phyloP scores from a whole-genome alignment of 1,284 basidiomycete genomes.

The Leccinum insolens region DNA sequence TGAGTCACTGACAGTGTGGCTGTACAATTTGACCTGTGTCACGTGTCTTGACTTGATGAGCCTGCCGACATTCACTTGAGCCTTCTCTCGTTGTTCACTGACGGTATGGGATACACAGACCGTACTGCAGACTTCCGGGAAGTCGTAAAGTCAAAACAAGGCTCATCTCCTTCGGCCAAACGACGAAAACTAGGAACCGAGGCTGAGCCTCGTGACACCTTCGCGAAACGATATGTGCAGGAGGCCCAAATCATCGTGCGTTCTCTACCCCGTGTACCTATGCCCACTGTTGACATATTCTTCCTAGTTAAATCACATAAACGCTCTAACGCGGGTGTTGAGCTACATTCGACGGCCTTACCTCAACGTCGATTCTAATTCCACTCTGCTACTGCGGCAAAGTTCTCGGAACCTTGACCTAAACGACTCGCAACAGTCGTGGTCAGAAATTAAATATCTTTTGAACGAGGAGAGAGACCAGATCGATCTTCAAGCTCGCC shows the following conservation, averaged over 20 bases:
- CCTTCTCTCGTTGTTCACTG: slow-evolving; percentile 1
- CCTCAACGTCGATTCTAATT: slow-evolving; percentile 70
- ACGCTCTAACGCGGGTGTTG: slow-evolving; percentile 70
- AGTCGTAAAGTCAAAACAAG: slow-evolving; percentile 50
- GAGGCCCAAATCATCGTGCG: slow-evolving; percentile 78
- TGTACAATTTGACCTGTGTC: slow-evolving; percentile 8
- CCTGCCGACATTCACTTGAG: not conserved
- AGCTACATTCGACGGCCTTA: slow-evolving; percentile 74
- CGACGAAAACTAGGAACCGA: slow-evolving; percentile 48
- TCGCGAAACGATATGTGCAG: slow-evolving; percentile 67
- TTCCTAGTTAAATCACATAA: slow-evolving; percentile 69
- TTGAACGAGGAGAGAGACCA: slow-evolving; percentile 88
- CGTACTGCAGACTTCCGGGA: slow-evolving; percentile 64
- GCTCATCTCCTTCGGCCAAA: slow-evolving; percentile 47
- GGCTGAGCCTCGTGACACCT: slow-evolving; percentile 40
- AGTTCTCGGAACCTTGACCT: slow-evolving; percentile 59
- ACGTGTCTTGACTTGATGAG: slow-evolving; percentile 26
- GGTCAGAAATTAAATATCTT: slow-evolving; percentile 72
- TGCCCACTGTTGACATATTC: slow-evolving; percentile 7
- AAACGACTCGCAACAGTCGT: slow-evolving; percentile 52
- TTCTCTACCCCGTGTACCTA: slow-evolving; percentile 11
- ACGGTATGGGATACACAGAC: slow-evolving; percentile 51
- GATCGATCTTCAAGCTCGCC: slow-evolving; percentile 85
- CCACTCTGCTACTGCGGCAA: slow-evolving; percentile 51
- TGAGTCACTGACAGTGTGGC: not conserved